phyloP scores from a whole-genome alignment of 2,329 filamentous ascomycete species.

The Botrytis porri region DNA sequence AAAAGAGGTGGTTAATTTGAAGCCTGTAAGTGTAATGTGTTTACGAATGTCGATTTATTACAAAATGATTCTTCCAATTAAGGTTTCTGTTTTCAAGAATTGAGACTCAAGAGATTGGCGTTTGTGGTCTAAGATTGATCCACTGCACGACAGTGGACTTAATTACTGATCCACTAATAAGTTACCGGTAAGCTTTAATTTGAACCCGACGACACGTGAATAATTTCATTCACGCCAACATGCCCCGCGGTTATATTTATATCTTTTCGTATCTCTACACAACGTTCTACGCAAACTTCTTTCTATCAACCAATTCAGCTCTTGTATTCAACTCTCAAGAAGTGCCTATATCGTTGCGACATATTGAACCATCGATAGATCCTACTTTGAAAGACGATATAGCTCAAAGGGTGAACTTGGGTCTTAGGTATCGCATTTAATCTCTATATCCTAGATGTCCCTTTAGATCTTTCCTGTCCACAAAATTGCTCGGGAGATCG shows the following conservation, averaged over 20 bases:
- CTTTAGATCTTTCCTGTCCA: background rate
- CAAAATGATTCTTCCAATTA: background rate
- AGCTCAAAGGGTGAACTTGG: background rate
- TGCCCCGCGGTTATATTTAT: background rate
- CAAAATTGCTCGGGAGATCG: background rate
- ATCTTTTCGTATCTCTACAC: background rate
- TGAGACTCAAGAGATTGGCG: background rate
- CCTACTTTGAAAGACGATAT: background rate
- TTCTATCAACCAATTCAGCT: background rate
- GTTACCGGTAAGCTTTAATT: background rate
- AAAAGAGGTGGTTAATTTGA: background rate
- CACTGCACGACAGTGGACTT: background rate
- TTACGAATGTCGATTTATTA: background rate
- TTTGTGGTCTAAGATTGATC: background rate
- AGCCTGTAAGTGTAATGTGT: background rate
- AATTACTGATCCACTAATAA: background rate
- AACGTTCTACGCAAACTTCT: background rate
- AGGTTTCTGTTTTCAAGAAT: constrained; percentile 7
- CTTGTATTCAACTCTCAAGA: background rate
- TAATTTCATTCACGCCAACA: background rate
- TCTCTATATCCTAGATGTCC: background rate
- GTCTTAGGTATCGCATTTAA: background rate
- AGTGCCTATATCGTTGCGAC: background rate
- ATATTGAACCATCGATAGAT: background rate
- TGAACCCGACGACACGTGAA: background rate